Conservation (phyloP, 805 yeast species). For the Cyberlindnera nakhonratchasimensis region DNA sequence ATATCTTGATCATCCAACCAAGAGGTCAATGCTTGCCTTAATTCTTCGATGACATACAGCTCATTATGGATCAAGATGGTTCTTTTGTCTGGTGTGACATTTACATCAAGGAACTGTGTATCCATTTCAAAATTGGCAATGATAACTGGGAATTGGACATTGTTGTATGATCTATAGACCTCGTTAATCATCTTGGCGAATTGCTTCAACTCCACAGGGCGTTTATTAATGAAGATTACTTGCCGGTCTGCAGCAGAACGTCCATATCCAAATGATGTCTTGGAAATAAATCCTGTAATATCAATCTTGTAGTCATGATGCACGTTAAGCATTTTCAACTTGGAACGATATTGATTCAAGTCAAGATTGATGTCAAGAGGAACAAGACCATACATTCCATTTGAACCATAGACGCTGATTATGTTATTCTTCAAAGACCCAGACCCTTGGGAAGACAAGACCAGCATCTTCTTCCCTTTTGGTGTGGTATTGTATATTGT, state of each 20-base stretch:
- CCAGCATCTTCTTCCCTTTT: conserved; percentile 46
- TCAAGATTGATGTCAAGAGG: conserved; percentile 43
- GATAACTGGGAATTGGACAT: conserved; percentile 69
- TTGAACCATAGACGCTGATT: conserved; percentile 66
- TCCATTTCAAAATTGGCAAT: conserved; percentile 56
- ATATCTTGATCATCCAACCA: conserved; percentile 42
- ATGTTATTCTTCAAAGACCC: conserved; percentile 52
- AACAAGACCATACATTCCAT: conserved; percentile 54
- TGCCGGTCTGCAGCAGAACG: conserved; percentile 74
- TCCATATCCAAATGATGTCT: conserved; percentile 76
- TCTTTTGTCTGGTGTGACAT: conserved; percentile 90
- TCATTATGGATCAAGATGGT: conserved; percentile 69
- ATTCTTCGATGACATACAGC: conserved; percentile 46
- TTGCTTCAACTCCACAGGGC: conserved; percentile 65
- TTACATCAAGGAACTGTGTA: conserved; percentile 63
- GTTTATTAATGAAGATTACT: conserved; percentile 61
- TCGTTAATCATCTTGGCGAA: conserved; percentile 65
- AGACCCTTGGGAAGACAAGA: conserved; percentile 57
- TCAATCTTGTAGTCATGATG: conserved; percentile 32
- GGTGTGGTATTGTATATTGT: conserved; percentile 50
- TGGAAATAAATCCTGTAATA: conserved; percentile 65
- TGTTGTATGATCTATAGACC: conserved; percentile 66
- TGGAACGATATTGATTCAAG: conserved; percentile 29
- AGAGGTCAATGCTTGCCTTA: conserved; percentile 47
- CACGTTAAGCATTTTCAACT: conserved; percentile 11